Conservation (phyloP, 768 basidiomycete species). For the Psilocybe cubensis region DNA sequence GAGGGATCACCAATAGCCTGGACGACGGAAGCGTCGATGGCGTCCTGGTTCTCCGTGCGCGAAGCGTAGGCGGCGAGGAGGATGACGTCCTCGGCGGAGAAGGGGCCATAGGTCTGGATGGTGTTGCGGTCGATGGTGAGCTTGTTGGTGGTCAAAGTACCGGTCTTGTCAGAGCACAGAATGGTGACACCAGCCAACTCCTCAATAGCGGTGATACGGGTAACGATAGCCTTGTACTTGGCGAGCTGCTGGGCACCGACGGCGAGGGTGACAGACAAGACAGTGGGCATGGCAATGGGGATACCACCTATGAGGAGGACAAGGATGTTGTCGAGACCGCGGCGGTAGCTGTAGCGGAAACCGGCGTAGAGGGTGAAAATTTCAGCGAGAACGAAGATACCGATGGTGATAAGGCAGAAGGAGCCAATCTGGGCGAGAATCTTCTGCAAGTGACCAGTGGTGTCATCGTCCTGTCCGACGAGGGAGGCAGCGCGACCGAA, state of each 20-base stretch:
- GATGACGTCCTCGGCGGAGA: conserved; percentile 89
- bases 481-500: conserved; percentile 98
- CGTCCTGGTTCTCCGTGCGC: conserved; percentile 98
- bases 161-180: conserved; percentile 98
- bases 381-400: conserved; percentile 93
- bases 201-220: conserved; percentile 99
- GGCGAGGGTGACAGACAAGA: conserved; percentile 96
- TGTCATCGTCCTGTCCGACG: conserved; percentile 97
- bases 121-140: conserved; percentile 95
- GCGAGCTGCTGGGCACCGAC: conserved; percentile 99
- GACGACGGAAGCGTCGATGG: conserved; percentile 90
- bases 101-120: conserved; percentile 88
- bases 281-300: conserved; percentile 99
- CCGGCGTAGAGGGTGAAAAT: conserved; percentile 93
- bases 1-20: conserved; percentile 70
- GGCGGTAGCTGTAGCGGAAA: conserved; percentile 89
- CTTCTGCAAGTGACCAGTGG: conserved; percentile 97
- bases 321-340: conserved; percentile 95
- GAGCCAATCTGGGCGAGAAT: conserved; percentile 98
- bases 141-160: conserved; percentile 98
- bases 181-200: conserved; percentile 98
- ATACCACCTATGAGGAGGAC: conserved; percentile 99
- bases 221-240: conserved; percentile 99
- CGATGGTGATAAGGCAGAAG: conserved; percentile 96
- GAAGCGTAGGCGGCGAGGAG: conserved; percentile 95